These are phyloP conservation scores for Lactarius evosmus DNA, from an alignment of 768 basidiomycete genomes.

Conservation along the genomic window DNA sequence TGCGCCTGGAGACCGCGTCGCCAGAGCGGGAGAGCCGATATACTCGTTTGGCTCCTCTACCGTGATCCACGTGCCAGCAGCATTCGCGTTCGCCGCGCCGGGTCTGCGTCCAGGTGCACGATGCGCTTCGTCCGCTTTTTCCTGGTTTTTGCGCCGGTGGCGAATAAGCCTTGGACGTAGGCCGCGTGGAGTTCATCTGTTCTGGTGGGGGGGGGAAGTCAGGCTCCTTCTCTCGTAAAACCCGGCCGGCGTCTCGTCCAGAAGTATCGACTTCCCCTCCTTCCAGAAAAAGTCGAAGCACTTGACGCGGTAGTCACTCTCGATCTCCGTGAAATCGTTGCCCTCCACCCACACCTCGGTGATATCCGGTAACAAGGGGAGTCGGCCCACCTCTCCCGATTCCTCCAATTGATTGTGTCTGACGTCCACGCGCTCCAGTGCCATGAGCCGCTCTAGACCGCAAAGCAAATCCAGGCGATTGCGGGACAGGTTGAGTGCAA, in stretches of 20 bases:
- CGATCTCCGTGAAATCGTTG: constrained; percentile 74
- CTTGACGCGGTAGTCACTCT: constrained; percentile 65
- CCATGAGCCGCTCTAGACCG: constrained; percentile 85
- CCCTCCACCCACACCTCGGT: constrained; percentile 78
- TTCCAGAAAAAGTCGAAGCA: constrained; percentile 84
- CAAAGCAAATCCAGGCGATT: constrained; percentile 95
- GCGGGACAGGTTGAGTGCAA: constrained; percentile 72
- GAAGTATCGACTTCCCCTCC: constrained; percentile 72
- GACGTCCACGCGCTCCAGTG: constrained; percentile 82
- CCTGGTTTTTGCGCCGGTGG: constrained; percentile 50
- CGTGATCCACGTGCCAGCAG: constrained; percentile 31
- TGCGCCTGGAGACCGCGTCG: constrained; percentile 9
- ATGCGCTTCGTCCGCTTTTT: constrained; percentile 67
- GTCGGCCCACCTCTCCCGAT: constrained; percentile 76
- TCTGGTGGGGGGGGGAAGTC: constrained; percentile 45
- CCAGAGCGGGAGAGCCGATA: background rate
- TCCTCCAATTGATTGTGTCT: constrained; percentile 78
- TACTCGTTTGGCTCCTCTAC: constrained; percentile 20
- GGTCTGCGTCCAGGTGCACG: constrained; percentile 66
- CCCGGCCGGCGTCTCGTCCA: constrained; percentile 71
- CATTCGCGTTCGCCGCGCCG: constrained; percentile 38
- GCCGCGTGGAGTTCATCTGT: constrained; percentile 50
- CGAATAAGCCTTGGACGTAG: constrained; percentile 49
- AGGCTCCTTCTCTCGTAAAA: constrained; percentile 69
- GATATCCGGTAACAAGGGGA: constrained; percentile 77